Conservation (phyloP, 2,329 filamentous ascomycete species). For the Dactylellina sp. region DNA sequence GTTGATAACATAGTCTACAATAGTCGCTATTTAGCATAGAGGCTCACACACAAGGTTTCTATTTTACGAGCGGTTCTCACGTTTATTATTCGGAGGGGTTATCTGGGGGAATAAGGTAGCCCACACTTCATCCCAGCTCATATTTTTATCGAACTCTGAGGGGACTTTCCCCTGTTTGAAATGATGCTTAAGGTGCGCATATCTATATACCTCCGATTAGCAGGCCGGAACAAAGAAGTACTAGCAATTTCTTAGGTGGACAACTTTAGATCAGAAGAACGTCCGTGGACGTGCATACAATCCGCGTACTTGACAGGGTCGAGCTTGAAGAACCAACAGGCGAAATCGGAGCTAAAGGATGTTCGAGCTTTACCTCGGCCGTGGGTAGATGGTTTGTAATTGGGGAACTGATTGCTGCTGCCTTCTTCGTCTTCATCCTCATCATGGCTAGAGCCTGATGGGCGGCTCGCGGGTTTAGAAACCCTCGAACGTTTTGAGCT, state of each 20-base stretch:
- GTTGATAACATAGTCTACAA: conserved; percentile 48
- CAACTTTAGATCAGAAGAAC: conserved; percentile 53
- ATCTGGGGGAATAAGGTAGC: conserved; percentile 37
- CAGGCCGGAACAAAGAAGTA: neutral
- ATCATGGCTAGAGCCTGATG: neutral
- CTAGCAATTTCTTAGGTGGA: neutral
- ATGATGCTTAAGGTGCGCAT: conserved; percentile 48
- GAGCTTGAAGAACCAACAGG: conserved; percentile 53
- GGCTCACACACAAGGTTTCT: neutral
- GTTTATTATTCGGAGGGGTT: conserved; percentile 42
- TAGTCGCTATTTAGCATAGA: neutral
- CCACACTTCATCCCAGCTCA: conserved; percentile 55
- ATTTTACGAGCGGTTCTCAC: conserved; percentile 6
- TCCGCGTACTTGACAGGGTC: conserved; percentile 51
- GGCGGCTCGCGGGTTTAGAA: conserved; percentile 6
- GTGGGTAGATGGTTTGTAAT: conserved; percentile 39
- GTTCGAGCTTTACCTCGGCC: conserved; percentile 15
- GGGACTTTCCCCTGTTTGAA: conserved; percentile 31
- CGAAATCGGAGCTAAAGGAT: conserved; percentile 28
- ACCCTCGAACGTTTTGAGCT: conserved; percentile 8
- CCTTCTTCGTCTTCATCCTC: conserved; percentile 36
- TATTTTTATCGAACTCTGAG: conserved; percentile 44
- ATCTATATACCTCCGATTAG: conserved; percentile 21
- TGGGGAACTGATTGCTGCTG: conserved; percentile 9
- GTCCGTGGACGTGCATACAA: conserved; percentile 49